A percentile compares a stretch with the other conserved stretches of the same genome.
These are phyloP conservation scores for Rhododendron henanense DNA, from an alignment of 148 eudicot species.

Conservation along the genomic window DNA sequence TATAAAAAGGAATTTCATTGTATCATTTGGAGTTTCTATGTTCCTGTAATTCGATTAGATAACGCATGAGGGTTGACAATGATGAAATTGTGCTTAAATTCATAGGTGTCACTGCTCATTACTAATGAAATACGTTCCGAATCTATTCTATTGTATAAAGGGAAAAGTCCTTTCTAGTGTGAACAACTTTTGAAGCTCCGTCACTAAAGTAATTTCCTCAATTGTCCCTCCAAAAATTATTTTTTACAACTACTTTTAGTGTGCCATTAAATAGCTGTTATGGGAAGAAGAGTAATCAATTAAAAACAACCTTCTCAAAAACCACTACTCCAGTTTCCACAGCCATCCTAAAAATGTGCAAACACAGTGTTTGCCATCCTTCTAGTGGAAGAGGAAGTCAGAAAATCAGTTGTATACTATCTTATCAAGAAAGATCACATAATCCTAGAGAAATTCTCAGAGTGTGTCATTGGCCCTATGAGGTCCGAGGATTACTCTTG, in stretches of 20 bases:
- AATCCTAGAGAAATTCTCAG: not conserved
- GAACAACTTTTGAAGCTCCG: no score
- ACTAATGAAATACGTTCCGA: not conserved
- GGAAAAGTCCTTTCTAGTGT: no score
- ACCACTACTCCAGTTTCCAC: no score
- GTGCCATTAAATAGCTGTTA: no score
- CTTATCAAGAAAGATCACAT: not conserved
- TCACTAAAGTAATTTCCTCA: no score
- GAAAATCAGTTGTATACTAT: not conserved
- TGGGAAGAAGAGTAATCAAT: no score
- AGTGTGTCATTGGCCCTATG: not conserved
- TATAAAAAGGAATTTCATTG: not conserved
- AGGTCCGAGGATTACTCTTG: not conserved
- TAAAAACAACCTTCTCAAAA: no score
- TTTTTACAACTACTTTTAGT: no score
- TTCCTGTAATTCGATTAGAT: not conserved
- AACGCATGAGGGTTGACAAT: not conserved
- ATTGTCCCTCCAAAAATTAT: no score
- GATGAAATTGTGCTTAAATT: not conserved
- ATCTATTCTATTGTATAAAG: not conserved
- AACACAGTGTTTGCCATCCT: not conserved
- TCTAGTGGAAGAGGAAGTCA: not conserved
- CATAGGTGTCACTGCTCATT: not conserved
- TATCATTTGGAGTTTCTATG: not conserved
- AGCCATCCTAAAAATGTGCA: no score